Evolutionary conservation across 2,329 filamentous ascomycete genomes (phyloP), one percentile per base, ranked within the genome.

Genomic region (Furcasterigmium sp.): DNA sequence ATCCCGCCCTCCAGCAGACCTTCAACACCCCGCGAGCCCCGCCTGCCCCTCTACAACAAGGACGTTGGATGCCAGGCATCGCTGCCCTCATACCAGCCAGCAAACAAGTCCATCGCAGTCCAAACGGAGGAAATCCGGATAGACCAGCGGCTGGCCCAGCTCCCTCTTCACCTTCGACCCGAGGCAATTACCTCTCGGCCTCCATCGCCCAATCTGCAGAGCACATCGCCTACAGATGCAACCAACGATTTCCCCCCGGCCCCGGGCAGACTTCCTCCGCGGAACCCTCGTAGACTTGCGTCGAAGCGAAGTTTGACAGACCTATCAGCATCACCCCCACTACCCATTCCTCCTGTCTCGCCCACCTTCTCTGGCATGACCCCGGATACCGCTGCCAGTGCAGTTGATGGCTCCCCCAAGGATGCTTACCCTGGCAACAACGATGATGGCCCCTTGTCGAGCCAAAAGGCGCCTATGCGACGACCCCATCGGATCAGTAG

Each of bases 51-150:
- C 42, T 82, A 91, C 44, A 81, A 81, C 48, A 96, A 90, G 61
- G 89, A 89, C 62, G 82, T 85, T 50, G 83, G 82, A 15, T 91
- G 85, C 55, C 93, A 98, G 63, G 89, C 90, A 20, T 74, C 75
- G 29, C 69, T 81, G 39, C 62, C 73, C 10, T 56, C 70, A 28
- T 54, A 70, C 15, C 19, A 19, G 11, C 70, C 71, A 51, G 69
- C 67, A 32, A 83, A 75, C 44, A 72, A 65, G 37, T 80, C 77
- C 3, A 75, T 59, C 10, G 59, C 61, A 3, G 67, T 91, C 45
- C 93, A 98, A 68, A 98, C 93, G 0, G 91, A 97, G 53, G 87
- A 88, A 46, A 96, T 97, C 45, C 80, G 87, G 43, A 79, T 94
- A 6, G 91, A 95, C 57, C 80, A 81, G 65, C 80, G 90, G 47